Conservation (phyloP, 176 grass and related monocot genomes). For the Oryza nivara region DNA sequence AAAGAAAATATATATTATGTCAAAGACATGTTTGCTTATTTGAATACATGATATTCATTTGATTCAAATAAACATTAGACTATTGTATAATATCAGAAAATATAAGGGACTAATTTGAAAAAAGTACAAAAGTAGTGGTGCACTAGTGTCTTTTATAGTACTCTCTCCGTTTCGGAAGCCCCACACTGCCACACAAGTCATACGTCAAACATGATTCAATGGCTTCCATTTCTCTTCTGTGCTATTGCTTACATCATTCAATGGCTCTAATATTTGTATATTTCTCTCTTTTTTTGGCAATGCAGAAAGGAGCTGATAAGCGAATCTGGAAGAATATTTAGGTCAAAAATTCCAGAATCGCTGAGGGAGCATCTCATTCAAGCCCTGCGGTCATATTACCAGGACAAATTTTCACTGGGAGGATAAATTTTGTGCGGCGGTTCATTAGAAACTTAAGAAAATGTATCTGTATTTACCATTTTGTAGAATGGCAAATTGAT, state of each 20-base stretch:
- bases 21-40: no score
- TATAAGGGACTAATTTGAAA: no score
- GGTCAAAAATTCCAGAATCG: slow-evolving; percentile 59
- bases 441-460: slow-evolving; percentile 6
- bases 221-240: neutral
- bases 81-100: no score
- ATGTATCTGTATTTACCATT: neutral
- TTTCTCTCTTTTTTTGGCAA: slow-evolving; percentile 33
- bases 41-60: no score
- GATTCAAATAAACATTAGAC: no score
- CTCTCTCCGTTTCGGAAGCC: neutral
- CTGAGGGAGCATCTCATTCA: slow-evolving; percentile 60
- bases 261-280: slow-evolving; percentile 28
- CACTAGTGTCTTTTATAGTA: no score
- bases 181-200: neutral
- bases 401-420: slow-evolving; percentile 51
- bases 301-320: slow-evolving; percentile 72
- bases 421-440: slow-evolving; percentile 25
- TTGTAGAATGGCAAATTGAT: neutral
- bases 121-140: no score
- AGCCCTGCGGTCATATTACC: slow-evolving; percentile 56
- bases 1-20: no score
- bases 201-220: neutral
- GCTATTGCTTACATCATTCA: neutral
- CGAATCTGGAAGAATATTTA: slow-evolving; percentile 67